These are phyloP conservation scores for Podila verticillata DNA, from an alignment of 192 early-diverging fungal species.

Conservation along the genomic window DNA sequence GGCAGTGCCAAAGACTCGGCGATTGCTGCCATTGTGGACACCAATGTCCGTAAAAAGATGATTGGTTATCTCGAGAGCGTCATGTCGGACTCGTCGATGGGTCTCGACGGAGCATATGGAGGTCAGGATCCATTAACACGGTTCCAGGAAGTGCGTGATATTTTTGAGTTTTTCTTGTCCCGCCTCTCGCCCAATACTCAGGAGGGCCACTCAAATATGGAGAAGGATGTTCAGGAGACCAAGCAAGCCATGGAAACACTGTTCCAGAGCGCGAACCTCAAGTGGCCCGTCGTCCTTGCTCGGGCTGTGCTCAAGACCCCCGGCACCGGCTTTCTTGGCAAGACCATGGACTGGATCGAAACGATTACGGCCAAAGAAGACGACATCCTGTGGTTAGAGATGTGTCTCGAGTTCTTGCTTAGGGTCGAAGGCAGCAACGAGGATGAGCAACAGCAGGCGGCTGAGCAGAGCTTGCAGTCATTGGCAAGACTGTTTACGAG, in stretches of 20 bases:
- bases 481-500: slow-evolving; percentile 12
- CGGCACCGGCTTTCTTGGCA: slow-evolving; percentile 26
- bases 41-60: slow-evolving; percentile 35
- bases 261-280: slow-evolving; percentile 17
- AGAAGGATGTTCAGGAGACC: slow-evolving; percentile 13
- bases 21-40: slow-evolving; percentile 14
- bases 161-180: slow-evolving; percentile 47
- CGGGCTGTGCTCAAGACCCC: slow-evolving; percentile 24
- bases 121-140: slow-evolving; percentile 2
- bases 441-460: not conserved
- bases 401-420: slow-evolving; percentile 35
- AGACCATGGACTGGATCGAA: slow-evolving; percentile 37
- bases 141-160: slow-evolving; percentile 44
- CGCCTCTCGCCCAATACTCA: slow-evolving; percentile 9
- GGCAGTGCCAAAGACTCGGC: slow-evolving; percentile 3
- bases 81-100: not conserved
- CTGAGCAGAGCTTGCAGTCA: slow-evolving; percentile 34
- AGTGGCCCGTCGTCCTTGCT: slow-evolving; percentile 28
- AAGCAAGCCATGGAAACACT: slow-evolving; percentile 33
- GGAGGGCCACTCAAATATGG: not conserved
- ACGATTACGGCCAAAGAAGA: slow-evolving; percentile 8
- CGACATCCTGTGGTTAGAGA: slow-evolving; percentile 17
- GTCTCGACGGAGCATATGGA: not conserved
- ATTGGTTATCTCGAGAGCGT: slow-evolving; percentile 37
- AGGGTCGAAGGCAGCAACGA: slow-evolving; percentile 13